Conservation (phyloP, 352 stramenopile species). For the Phytophthora sojae region DNA sequence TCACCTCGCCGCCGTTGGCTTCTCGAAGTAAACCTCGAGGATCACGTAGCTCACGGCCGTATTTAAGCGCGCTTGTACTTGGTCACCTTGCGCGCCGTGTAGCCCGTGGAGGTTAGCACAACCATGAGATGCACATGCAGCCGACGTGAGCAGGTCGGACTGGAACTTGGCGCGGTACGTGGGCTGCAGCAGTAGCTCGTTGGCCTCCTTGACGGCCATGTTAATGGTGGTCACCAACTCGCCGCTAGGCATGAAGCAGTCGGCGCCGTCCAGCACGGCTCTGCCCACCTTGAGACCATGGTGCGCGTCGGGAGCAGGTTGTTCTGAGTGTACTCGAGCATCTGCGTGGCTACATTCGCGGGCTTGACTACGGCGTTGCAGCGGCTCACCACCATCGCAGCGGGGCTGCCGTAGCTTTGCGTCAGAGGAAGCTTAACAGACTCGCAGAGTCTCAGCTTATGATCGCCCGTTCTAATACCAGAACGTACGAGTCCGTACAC, state of each 20-base stretch:
- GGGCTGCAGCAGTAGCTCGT: conserved; percentile 71
- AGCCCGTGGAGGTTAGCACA: conserved; percentile 84
- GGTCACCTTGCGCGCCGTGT: conserved; percentile 84
- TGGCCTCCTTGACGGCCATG: conserved; percentile 91
- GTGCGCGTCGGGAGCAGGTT: conserved; percentile 87
- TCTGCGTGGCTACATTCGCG: conserved; percentile 89
- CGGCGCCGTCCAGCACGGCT: conserved; percentile 85
- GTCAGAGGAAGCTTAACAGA: too few species aligned
- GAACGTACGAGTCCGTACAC: too few species aligned
- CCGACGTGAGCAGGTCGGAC: conserved; percentile 66
- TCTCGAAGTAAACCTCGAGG: too few species aligned
- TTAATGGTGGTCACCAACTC: conserved; percentile 94
- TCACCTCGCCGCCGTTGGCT: too few species aligned
- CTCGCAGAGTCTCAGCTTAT: too few species aligned
- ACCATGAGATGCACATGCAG: too few species aligned
- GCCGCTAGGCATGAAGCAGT: conserved; percentile 90
- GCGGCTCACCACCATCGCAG: conserved; percentile 73
- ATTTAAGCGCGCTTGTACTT: conserved; percentile 79
- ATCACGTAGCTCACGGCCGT: too few species aligned
- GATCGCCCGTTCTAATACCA: too few species aligned
- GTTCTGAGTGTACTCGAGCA: conserved; percentile 91
- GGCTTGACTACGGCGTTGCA: conserved; percentile 90
- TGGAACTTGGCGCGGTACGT: conserved; percentile 68
- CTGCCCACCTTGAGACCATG: conserved; percentile 90
- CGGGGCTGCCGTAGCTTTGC: too few species aligned